Conservation (phyloP, 2,329 filamentous ascomycete genomes). For the Grosmannia clavigera region DNA sequence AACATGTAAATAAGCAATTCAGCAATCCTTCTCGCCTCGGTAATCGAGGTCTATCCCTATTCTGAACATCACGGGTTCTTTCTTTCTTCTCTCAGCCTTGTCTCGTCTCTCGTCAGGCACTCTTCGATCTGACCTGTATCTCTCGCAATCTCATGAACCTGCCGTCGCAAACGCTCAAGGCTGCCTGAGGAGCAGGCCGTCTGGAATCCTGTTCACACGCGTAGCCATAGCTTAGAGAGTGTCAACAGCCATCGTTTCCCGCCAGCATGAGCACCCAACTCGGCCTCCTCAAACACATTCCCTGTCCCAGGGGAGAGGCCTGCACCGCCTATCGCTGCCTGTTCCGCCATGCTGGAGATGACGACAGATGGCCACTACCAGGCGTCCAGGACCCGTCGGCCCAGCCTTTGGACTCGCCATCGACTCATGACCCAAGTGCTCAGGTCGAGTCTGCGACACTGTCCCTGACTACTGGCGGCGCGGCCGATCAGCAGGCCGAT, state of each 20-base stretch:
- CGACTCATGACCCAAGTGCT: background rate
- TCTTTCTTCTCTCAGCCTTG: background rate
- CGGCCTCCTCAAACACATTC: constrained; percentile 14
- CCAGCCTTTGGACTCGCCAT: background rate
- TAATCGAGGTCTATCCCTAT: background rate
- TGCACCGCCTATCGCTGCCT: constrained; percentile 14
- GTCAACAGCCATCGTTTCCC: background rate
- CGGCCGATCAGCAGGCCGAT: background rate
- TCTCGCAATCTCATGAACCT: background rate
- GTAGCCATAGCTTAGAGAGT: background rate
- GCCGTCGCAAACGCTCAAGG: background rate
- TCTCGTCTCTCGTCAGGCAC: background rate
- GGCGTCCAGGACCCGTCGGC: background rate
- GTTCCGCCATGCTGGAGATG: constrained; percentile 11
- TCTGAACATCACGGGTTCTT: background rate
- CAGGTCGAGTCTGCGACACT: background rate
- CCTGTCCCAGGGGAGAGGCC: constrained; percentile 13
- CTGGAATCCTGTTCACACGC: background rate
- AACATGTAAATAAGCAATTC: background rate
- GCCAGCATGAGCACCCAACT: constrained; percentile 7
- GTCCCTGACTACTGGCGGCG: background rate
- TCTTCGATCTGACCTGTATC: background rate
- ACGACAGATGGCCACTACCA: background rate
- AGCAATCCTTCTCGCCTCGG: background rate
- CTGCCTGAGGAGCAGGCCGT: background rate